Evolutionary conservation across 495 filamentous ascomycete genomes (phyloP), one percentile per base, ranked within the genome.

Genomic region (Penicillium pulvis): DNA sequence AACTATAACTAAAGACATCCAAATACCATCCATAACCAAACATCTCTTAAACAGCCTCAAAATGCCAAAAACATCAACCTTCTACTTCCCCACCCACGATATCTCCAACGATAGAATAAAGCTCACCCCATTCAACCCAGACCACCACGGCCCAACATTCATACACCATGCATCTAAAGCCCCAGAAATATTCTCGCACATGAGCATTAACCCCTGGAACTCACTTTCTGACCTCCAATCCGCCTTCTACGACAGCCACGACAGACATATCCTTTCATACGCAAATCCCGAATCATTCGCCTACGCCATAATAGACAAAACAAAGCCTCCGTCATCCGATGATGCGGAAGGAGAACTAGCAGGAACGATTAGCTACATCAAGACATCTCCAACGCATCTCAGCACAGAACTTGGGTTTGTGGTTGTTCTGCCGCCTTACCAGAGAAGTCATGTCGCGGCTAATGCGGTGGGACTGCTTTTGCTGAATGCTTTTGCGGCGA

Each of bases 271-370:
- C 14, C 50, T 67, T 0, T 65, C 65, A 12, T 66, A 66, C 45
- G 24, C 59, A 7, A 68, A 66, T 12, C 66, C 55, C 1, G 55
- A 56, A 6, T 61, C 66, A 17, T 63, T 68, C 19, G 53, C 66
- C 6, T 68, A 63, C 44, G 63, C 66, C 9, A 61, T 68, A 2
- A 63, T 68, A 16, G 66, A 68, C 58, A 66, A 63, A 42, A 63
- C 63, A 5, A 55, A 57, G 6, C 57, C 58, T 1, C 8, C 66
- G 5, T 66, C 66, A 1, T 1, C 52, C 5, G 66, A 65, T 23
- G 66, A 68, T 14, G 23, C 52, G 0, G 66, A 68, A 48, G 66
- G 66, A 12, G 66, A 68, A 51, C 39, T 68, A 2, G 60, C 66
- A 12, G 66, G 66, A 5, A 66, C 63, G 6, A 33, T 68, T 9